A percentile compares a stretch with the other conserved stretches of the same genome.
These are phyloP conservation scores for Pseudogymnoascus sp. DNA, from an alignment of 2,329 filamentous ascomycete genomes.

Conservation along the genomic window DNA sequence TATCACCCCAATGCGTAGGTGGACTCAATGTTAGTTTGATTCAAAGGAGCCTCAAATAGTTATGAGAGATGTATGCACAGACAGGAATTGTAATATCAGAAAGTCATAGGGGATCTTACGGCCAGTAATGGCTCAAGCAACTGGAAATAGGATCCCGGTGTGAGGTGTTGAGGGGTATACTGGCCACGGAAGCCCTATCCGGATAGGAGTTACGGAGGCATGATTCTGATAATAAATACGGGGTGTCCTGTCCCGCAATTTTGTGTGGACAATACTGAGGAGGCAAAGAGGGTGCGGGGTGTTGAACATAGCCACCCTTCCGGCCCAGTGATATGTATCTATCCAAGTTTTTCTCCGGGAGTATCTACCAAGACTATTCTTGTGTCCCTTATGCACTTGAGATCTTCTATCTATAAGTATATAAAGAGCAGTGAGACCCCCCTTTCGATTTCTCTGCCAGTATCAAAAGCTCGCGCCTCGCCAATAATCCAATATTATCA, in stretches of 20 bases:
- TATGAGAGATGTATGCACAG: background rate
- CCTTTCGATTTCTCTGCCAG: background rate
- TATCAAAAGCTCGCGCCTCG: background rate
- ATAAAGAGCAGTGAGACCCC: background rate
- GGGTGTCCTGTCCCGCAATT: background rate
- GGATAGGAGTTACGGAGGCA: background rate
- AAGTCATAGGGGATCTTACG: background rate
- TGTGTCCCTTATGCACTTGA: background rate
- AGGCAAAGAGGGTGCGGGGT: background rate
- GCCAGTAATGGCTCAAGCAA: background rate
- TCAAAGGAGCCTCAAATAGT: background rate
- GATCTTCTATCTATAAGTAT: background rate
- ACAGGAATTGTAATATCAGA: background rate
- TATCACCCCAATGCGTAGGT: no score
- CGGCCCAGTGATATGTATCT: background rate
- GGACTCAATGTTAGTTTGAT: no score
- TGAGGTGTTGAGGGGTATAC: background rate
- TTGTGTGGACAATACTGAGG: background rate
- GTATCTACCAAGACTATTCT: background rate
- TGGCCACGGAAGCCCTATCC: background rate
- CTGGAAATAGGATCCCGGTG: background rate
- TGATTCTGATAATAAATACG: background rate
- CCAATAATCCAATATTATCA: background rate
- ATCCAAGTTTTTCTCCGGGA: background rate
- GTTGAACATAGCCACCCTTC: background rate